Evolutionary conservation across 78 protist species (phyloP).

Genomic region (Emiliania huxleyi): DNA sequence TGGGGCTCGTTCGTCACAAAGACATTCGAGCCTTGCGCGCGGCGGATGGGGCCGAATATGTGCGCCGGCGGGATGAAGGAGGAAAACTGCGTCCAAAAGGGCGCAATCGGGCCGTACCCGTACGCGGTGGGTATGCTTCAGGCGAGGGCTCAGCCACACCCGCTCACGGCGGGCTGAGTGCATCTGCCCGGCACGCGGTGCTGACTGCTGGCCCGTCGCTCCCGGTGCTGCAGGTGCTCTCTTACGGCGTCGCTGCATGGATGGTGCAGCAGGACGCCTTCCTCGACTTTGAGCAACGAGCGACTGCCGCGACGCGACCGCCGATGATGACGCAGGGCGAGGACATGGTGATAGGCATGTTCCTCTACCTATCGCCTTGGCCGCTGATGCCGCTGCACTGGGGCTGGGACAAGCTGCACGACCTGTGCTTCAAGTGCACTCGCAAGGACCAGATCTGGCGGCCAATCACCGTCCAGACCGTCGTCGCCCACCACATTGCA

Average conservation of each 20-base stretch:
- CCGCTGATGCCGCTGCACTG: not conserved
- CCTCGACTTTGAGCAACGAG: not conserved
- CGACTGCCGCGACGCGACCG: not conserved
- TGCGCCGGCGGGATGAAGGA: not conserved
- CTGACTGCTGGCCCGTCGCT: no score
- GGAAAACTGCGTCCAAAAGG: not conserved
- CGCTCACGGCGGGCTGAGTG: no score
- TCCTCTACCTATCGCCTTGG: not conserved
- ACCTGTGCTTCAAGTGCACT: not conserved
- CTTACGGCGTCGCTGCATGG: not conserved
- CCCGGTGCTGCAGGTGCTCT: not conserved
- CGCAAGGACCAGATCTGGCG: not conserved
- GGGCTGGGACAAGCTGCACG: constrained; percentile 13
- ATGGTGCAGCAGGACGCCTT: not conserved
- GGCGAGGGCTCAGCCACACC: no score
- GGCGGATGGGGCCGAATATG: not conserved
- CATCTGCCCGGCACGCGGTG: no score
- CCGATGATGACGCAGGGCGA: not conserved
- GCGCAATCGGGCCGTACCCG: not conserved
- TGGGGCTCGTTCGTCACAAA: not conserved
- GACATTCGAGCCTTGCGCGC: not conserved
- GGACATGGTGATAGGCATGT: not conserved
- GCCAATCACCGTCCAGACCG: not conserved
- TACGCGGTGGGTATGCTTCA: constrained; percentile 1
- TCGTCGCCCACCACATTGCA: not conserved